Base-by-base conservation (phyloP, 2,329 filamentous ascomycete species). In the Talaromyces sp. region DNA sequence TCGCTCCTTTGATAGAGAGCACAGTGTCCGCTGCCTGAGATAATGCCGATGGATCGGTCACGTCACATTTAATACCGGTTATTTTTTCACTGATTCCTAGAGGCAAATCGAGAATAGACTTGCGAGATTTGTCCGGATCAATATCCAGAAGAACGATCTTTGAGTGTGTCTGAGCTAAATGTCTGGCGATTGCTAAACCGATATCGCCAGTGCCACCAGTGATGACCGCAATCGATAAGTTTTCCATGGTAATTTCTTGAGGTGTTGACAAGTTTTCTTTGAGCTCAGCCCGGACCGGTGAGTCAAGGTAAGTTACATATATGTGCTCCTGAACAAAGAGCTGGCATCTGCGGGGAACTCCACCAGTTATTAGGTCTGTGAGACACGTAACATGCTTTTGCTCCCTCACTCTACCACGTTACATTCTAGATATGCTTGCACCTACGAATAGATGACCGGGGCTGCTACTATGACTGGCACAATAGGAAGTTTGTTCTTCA, bases 141-240 rank as follows among this genome's bases (percentile, higher is more conserved):
- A 70, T 65, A 52, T 73, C 72, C 10, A 73, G 59, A 11, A 73
- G 62, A 14, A 71, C 66, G 6, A 73, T 63, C 22, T 64, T 65
- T 19, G 68, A 67, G 35, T 71, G 70, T 39, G 68, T 70, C 54
- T 66, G 65, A 13, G 68, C 68, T 16, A 73, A 67, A 45, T 68
- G 68, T 14, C 60, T 57, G 27, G 71, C 67, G 58, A 73, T 73
- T n/a, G 70, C 71, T 8, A 66, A 66, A n/a, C 72, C 71, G 48
- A 73, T 73, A 19, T 69, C 72, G 39, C 72, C 68, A 8, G 66
- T 68, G 47, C 70, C 72, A n/a, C 72, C 71, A 3, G 71, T 74
- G 39, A 74, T 68, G 24, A 73, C 65, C 33, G 71, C 72, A 58
- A 70, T 24, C 50, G 62, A 50, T 13, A 35, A 24, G 3, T 41